Base-by-base conservation (phyloP, 306 rosid species). In the Leucaena leucocephala region DNA sequence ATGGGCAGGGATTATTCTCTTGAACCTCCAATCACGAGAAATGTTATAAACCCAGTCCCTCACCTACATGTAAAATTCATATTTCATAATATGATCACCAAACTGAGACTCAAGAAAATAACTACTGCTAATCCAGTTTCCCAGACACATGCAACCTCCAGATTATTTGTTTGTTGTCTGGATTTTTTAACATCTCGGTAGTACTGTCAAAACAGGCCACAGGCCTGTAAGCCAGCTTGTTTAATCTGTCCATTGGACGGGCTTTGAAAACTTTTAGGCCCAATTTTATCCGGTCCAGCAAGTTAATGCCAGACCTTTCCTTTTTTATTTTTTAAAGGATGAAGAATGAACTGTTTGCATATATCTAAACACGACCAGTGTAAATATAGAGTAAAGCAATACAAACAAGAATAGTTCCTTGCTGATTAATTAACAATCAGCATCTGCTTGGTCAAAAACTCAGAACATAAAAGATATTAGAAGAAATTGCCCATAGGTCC, bases 1-100 rank as follows among this genome's bases (percentile, higher is more conserved):
- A 82, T 93, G 99, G 68, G 97, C 97, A 33, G 97, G 98, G 82
- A 93, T 91, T 27, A 93, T 91, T 82, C 97, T 90, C 91, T 82
- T 89, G 89, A 95, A 95, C 77, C 76, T 95, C 98, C 97, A 93
- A 78, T 95, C 96, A 78, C 66, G 76, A 0, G 81, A 81, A 39
- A 95, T 93, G 66, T 96, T 75, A 76, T 91, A 92, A 57, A 93
- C 92, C 99, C 99, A 95, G 63, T 95, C 98, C 84, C 93, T 84
- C 19, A 95, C 99, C 97, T 95, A 87, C 76, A 64, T 13, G 68
- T 7, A 14, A 35, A 63, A 36, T 63, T 82, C 74, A 73, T 11
- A 22, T 21, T 68, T 82, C 68, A 61, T 59, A 69, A 61, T 48
- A n/a, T 16, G 72, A 71, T 27, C 19, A 40, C 68, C 45, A 46